These are phyloP conservation scores for Rhododendron vialii DNA, from an alignment of 148 eudicot species.

Conservation along the genomic window DNA sequence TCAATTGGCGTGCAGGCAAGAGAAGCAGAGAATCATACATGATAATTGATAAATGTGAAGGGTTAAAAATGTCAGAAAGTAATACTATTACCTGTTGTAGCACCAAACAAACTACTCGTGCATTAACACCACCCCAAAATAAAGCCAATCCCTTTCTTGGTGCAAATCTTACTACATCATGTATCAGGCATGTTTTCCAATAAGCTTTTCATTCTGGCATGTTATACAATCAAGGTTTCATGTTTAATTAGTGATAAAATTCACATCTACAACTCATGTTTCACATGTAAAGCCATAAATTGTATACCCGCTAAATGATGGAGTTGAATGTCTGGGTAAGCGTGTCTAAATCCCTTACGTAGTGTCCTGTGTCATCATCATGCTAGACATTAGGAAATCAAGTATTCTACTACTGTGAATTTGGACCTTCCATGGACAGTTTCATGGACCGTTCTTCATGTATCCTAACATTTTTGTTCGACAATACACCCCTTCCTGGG, in stretches of 20 bases:
- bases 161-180: background rate
- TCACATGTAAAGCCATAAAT: background rate
- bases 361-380: background rate
- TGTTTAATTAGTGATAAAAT: background rate
- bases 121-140: background rate
- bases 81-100: too few species aligned
- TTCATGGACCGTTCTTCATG: too few species aligned
- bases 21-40: too few species aligned
- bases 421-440: too few species aligned
- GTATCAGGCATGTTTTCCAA: background rate
- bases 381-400: background rate
- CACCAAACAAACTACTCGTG: too few species aligned
- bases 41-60: too few species aligned
- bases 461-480: too few species aligned
- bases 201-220: background rate
- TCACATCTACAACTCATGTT: background rate
- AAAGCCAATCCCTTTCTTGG: background rate
- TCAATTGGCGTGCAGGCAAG: too few species aligned
- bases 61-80: too few species aligned
- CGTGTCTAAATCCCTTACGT: background rate
- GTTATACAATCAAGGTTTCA: background rate
- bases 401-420: background rate
- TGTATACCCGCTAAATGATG: background rate
- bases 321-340: background rate
- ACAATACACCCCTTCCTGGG: background rate